Percentiles rank a stretch among this genome's conserved stretches.
Conservation (phyloP, 768 basidiomycete species). For the Lyophyllum decastes region DNA sequence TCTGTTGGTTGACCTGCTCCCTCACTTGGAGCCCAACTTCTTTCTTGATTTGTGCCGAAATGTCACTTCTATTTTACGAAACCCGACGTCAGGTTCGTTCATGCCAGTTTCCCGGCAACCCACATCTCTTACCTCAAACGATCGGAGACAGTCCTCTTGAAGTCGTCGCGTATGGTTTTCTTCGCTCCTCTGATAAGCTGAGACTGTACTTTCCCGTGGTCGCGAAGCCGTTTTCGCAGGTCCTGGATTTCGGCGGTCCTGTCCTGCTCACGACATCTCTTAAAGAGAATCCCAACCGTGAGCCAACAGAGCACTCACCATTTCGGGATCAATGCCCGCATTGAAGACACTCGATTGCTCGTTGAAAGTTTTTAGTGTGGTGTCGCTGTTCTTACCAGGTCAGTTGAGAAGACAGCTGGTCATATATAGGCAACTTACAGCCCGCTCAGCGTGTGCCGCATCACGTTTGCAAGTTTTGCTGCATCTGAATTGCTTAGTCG, state of each 20-base stretch:
- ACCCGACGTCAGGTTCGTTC: background rate
- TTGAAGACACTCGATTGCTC: slow-evolving; percentile 29
- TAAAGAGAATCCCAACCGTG: background rate
- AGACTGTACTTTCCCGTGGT: slow-evolving; percentile 9
- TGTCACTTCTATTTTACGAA: slow-evolving; percentile 14
- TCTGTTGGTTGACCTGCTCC: slow-evolving; percentile 49
- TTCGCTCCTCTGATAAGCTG: slow-evolving; percentile 30
- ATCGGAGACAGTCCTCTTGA: slow-evolving; percentile 21
- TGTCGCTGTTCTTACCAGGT: slow-evolving; percentile 25
- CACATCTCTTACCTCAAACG: slow-evolving; percentile 31
- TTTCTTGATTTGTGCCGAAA: slow-evolving; percentile 37
- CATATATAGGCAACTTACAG: slow-evolving; percentile 16
- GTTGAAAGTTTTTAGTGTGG: slow-evolving; percentile 29
- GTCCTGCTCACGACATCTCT: slow-evolving; percentile 4
- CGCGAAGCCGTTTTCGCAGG: slow-evolving; percentile 21
- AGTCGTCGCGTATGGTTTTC: slow-evolving; percentile 23
- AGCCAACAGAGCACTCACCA: slow-evolving; percentile 21
- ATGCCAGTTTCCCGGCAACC: background rate
- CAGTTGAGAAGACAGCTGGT: background rate
- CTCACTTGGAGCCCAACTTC: slow-evolving; percentile 46
- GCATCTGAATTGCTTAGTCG: background rate
- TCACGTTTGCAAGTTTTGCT: slow-evolving; percentile 1
- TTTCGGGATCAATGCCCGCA: slow-evolving; percentile 23
- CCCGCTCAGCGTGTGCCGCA: slow-evolving; percentile 15
- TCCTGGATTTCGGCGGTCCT: slow-evolving; percentile 14